These are phyloP conservation scores for Aspergillus sparsus DNA, from an alignment of 495 filamentous ascomycete genomes.

Conservation along the genomic window DNA sequence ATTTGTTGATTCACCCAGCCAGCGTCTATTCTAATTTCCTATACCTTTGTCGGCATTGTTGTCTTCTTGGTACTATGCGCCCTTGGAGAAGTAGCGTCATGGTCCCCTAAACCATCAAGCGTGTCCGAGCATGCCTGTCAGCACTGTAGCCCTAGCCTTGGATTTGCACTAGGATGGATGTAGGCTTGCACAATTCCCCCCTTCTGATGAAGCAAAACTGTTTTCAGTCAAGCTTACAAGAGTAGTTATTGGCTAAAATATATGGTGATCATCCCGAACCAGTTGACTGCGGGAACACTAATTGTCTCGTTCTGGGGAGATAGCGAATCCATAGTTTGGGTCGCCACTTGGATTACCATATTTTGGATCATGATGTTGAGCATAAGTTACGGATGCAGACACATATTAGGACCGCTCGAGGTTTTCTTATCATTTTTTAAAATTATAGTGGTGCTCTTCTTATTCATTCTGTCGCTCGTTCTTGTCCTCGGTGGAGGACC, in stretches of 20 bases:
- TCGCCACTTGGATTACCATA: slow-evolving; percentile 66
- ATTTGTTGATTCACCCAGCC: slow-evolving; percentile 38
- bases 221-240: neutral
- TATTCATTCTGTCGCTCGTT: slow-evolving; percentile 67
- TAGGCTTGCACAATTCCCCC: slow-evolving; percentile 20
- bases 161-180: slow-evolving; percentile 62
- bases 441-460: slow-evolving; percentile 65
- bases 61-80: slow-evolving; percentile 63
- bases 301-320: slow-evolving; percentile 72
- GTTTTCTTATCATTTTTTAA: slow-evolving; percentile 62
- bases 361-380: slow-evolving; percentile 62
- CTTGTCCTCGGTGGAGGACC: slow-evolving; percentile 70
- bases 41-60: slow-evolving; percentile 58
- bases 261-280: slow-evolving; percentile 75
- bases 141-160: slow-evolving; percentile 63
- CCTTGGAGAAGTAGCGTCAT: slow-evolving; percentile 65
- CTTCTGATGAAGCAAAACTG: neutral
- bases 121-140: slow-evolving; percentile 63
- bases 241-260: slow-evolving; percentile 61
- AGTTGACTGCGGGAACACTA: slow-evolving; percentile 72
- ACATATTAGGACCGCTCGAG: slow-evolving; percentile 52
- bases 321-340: slow-evolving; percentile 60
- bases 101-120: slow-evolving; percentile 55
- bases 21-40: slow-evolving; percentile 63
- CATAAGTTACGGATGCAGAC: slow-evolving; percentile 60